phyloP scores from a whole-genome alignment of 441 rosid genomes.

The Corymbia calophylla region DNA sequence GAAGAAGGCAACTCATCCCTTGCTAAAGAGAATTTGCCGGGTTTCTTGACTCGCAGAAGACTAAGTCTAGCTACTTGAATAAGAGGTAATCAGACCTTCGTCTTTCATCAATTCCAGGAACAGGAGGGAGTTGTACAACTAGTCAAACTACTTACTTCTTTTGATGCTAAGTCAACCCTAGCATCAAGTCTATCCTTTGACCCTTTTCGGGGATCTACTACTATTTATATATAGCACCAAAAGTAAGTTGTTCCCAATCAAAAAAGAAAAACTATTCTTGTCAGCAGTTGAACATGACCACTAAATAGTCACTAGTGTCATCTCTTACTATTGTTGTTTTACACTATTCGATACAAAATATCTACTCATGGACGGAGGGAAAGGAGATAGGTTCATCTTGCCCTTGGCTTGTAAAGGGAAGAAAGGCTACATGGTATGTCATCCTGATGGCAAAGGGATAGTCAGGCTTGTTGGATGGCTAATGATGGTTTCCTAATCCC shows the following conservation, averaged over 20 bases:
- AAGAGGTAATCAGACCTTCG: no score
- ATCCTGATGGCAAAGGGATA: neutral
- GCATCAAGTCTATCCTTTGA: neutral
- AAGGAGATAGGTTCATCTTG: neutral
- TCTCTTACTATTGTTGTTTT: neutral
- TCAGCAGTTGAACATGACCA: neutral
- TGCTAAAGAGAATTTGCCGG: no score
- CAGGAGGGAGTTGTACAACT: no score
- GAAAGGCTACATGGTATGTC: neutral
- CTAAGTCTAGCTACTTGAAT: no score
- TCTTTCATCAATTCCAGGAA: no score
- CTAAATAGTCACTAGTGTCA: neutral
- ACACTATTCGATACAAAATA: no score
- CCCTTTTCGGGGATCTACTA: neutral
- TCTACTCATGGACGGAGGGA: neutral
- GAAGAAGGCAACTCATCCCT: no score
- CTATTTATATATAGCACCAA: neutral
- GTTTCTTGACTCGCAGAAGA: no score
- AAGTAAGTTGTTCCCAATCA: neutral
- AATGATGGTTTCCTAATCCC: no score
- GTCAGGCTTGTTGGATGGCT: no score
- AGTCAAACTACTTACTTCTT: no score
- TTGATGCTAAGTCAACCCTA: no score
- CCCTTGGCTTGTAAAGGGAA: neutral
- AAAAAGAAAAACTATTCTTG: neutral